Evolutionary conservation across 1,284 basidiomycete genomes (phyloP), one percentile per base, ranked within the genome.

Genomic region (Tetrapyrgos nigripes): DNA sequence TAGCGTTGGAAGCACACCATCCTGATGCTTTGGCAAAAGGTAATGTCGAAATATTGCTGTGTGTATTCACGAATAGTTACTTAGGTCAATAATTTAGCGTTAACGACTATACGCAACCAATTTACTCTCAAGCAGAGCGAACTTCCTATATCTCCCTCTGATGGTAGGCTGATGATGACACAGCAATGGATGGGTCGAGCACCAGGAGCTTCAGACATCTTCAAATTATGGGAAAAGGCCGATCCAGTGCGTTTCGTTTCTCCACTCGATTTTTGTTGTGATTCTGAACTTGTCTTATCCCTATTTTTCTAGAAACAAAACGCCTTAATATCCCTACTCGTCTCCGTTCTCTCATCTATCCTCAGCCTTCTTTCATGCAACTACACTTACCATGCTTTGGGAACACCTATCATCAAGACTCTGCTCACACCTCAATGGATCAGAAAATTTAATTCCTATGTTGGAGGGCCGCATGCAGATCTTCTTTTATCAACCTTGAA

Each of bases 401-500:
- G 87, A 0, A 72, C 82, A 44, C 78, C 86, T 0, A 83, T 93
- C 35, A 71, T 91, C 47, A 86, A 84, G 64, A 76, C 70, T 4
- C 64, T 92, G 13, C 74, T 92, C 19, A 79, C 82, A 1, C 76
- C 82, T 0, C 73, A 79, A 49, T 86, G 82, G 73, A 75, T 79
- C 50, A 80, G 82, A 28, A 80, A 79, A 40, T 65, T 93, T 24
- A 87, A 86, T 60, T 77, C 78, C 2, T 87, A 87, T 66, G 71
- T 93, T 2, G 79, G 47, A 21, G 54, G 54, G 11, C 73, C 79
- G 3, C 80, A 87, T 55, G 85, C 83, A 24, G 90, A 92, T 48
- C 73, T 88, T 13, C 81, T 88, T 26, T 75, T 92, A 3, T 80
- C 83, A 1, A 81, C 87, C 0, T 70, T 94, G 61, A 90, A 87